These are phyloP conservation scores for Imleria badia DNA, from an alignment of 768 basidiomycete species.

Conservation along the genomic window DNA sequence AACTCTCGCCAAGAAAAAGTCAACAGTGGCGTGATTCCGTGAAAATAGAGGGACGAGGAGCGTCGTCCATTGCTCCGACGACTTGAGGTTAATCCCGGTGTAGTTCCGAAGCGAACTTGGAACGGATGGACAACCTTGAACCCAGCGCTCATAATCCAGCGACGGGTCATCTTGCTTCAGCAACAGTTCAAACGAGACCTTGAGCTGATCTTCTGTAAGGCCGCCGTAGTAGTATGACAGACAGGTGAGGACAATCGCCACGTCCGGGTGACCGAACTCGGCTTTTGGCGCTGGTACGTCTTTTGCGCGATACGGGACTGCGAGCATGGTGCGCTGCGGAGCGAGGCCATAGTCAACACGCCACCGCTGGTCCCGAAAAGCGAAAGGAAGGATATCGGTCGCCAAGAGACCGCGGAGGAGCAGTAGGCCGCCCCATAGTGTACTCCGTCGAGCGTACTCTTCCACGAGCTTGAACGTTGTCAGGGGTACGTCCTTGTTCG, in stretches of 20 bases:
- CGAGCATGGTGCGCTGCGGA: constrained; percentile 41
- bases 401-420: constrained; percentile 47
- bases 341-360: constrained; percentile 54
- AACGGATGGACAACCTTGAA: constrained; percentile 17
- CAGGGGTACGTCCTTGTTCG: not conserved
- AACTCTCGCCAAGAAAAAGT: constrained; percentile 46
- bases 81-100: constrained; percentile 44
- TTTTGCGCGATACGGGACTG: constrained; percentile 56
- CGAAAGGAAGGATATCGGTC: constrained; percentile 39
- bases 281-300: constrained; percentile 46
- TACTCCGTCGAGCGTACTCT: constrained; percentile 10
- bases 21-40: constrained; percentile 38
- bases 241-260: constrained; percentile 45
- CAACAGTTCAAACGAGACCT: constrained; percentile 37
- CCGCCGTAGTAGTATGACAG: constrained; percentile 47
- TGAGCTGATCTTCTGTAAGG: constrained; percentile 39
- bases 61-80: constrained; percentile 30
- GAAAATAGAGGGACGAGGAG: constrained; percentile 37
- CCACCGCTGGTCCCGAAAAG: constrained; percentile 43
- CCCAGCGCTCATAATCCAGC: constrained; percentile 44
- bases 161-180: constrained; percentile 41
- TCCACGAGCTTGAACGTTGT: not conserved
- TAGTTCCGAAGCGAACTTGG: constrained; percentile 33
- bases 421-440: constrained; percentile 38
- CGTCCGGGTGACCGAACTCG: constrained; percentile 55